These are phyloP conservation scores for Candida freyschussii DNA, from an alignment of 1,139 yeast species.

Conservation along the genomic window DNA sequence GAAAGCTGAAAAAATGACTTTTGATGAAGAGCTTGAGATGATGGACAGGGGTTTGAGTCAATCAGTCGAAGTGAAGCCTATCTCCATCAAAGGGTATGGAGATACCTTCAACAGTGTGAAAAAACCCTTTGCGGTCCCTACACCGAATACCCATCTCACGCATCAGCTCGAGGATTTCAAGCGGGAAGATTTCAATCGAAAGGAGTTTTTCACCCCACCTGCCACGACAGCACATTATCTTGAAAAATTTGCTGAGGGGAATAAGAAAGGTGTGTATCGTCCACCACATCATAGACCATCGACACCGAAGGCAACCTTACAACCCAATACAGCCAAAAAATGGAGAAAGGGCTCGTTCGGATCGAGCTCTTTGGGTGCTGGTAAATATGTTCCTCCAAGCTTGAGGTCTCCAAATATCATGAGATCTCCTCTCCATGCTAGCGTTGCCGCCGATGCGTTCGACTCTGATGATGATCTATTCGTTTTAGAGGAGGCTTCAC, in stretches of 20 bases:
- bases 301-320: slow-evolving; percentile 18
- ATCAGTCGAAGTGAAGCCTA: slow-evolving; percentile 27
- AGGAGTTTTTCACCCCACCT: slow-evolving; percentile 74
- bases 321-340: slow-evolving; percentile 12
- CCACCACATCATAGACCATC: slow-evolving; percentile 25
- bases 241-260: slow-evolving; percentile 55
- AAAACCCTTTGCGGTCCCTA: slow-evolving; percentile 62
- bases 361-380: slow-evolving; percentile 32
- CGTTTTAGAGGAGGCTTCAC: slow-evolving; percentile 38
- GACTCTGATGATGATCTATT: slow-evolving; percentile 39
- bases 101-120: slow-evolving; percentile 24
- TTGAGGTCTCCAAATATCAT: slow-evolving; percentile 38
- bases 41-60: slow-evolving; percentile 35
- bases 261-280: slow-evolving; percentile 19
- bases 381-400: slow-evolving; percentile 70
- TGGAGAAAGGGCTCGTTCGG: slow-evolving; percentile 25
- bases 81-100: slow-evolving; percentile 12
- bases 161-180: slow-evolving; percentile 33
- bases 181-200: slow-evolving; percentile 46
- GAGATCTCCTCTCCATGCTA: slow-evolving; percentile 25
- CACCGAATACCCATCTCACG: slow-evolving; percentile 38
- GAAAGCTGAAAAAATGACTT: slow-evolving; percentile 65
- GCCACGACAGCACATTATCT: slow-evolving; percentile 66
- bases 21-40: slow-evolving; percentile 64
- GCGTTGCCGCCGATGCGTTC: slow-evolving; percentile 27